Percentiles rank a stretch among this genome's conserved stretches.
Evolutionary conservation across 805 yeast genomes (phyloP).

Genomic region (Yarrowia sp.): DNA sequence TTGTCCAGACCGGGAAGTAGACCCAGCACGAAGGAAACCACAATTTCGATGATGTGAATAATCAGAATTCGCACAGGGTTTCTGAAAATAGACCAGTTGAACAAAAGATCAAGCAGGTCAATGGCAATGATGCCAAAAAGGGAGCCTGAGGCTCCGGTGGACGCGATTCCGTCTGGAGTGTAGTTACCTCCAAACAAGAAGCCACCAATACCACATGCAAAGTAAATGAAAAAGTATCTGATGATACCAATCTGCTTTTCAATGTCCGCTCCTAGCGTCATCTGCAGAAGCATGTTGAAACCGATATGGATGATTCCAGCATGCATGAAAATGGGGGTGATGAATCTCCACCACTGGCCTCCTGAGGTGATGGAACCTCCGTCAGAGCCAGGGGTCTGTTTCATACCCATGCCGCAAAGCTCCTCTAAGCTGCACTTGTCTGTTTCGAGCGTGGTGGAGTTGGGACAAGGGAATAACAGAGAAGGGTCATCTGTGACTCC

Average conservation of each 20-base stretch:
- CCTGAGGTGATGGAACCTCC: slow-evolving; percentile 51
- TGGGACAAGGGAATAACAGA: slow-evolving; percentile 69
- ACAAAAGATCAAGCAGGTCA: slow-evolving; percentile 60
- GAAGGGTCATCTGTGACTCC: slow-evolving; percentile 58
- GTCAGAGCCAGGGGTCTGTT: slow-evolving; percentile 13
- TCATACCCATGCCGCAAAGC: slow-evolving; percentile 62
- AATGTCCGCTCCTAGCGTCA: slow-evolving; percentile 64
- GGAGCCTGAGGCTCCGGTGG: slow-evolving; percentile 76
- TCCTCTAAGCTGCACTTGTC: slow-evolving; percentile 64
- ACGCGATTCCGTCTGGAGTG: slow-evolving; percentile 68
- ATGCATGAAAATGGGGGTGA: slow-evolving; percentile 74
- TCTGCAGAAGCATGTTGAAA: slow-evolving; percentile 66
- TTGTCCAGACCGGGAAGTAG: slow-evolving; percentile 77
- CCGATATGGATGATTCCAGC: slow-evolving; percentile 75
- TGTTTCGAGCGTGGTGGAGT: slow-evolving; percentile 62
- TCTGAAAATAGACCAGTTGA: slow-evolving; percentile 59
- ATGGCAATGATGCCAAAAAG: slow-evolving; percentile 72
- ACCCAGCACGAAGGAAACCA: slow-evolving; percentile 67
- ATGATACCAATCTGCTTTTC: slow-evolving; percentile 64
- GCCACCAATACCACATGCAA: slow-evolving; percentile 69
- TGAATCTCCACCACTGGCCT: slow-evolving; percentile 70
- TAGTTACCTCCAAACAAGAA: slow-evolving; percentile 73
- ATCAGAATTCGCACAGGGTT: slow-evolving; percentile 57
- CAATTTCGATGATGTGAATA: slow-evolving; percentile 62
- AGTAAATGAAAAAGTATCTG: slow-evolving; percentile 62